Conservation (phyloP, 768 basidiomycete species). For the Rhodotorula diobovata region DNA sequence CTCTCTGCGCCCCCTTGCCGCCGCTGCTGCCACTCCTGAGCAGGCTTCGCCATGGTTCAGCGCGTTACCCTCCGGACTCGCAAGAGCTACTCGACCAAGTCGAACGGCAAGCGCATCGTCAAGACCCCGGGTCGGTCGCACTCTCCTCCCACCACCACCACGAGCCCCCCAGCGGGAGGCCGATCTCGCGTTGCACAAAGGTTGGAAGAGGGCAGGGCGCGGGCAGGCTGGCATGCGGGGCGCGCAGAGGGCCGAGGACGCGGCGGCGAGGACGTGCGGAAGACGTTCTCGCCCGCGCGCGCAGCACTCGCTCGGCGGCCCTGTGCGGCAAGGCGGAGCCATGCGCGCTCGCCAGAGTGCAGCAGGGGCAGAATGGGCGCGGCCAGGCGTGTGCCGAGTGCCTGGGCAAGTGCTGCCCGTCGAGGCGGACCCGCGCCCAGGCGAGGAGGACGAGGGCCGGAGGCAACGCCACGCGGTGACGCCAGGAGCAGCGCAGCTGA, state of each 20-base stretch:
- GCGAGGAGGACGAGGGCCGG: background rate
- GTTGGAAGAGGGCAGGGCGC: no score
- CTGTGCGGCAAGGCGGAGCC: no score
- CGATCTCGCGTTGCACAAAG: background rate
- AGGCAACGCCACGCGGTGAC: background rate
- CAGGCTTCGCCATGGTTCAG: constrained; percentile 70
- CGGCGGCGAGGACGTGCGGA: background rate
- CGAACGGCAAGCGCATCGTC: constrained; percentile 86
- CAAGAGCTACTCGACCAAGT: constrained; percentile 95
- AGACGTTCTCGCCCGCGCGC: background rate
- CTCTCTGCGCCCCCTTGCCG: background rate
- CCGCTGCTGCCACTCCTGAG: background rate
- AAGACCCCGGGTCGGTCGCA: constrained; percentile 76
- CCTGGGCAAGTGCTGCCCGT: background rate
- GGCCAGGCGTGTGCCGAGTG: no score
- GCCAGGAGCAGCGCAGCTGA: background rate
- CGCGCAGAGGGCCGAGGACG: no score
- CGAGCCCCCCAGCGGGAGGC: no score
- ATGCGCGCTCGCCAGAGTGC: no score
- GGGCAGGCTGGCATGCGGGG: no score
- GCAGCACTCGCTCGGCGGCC: no score
- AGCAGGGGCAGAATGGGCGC: background rate
- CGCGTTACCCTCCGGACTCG: constrained; percentile 99
- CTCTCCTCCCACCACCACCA: background rate
- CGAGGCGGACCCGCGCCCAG: background rate